Evolutionary conservation across 148 eudicot genomes (phyloP).

Genomic region (Cornus florida): DNA sequence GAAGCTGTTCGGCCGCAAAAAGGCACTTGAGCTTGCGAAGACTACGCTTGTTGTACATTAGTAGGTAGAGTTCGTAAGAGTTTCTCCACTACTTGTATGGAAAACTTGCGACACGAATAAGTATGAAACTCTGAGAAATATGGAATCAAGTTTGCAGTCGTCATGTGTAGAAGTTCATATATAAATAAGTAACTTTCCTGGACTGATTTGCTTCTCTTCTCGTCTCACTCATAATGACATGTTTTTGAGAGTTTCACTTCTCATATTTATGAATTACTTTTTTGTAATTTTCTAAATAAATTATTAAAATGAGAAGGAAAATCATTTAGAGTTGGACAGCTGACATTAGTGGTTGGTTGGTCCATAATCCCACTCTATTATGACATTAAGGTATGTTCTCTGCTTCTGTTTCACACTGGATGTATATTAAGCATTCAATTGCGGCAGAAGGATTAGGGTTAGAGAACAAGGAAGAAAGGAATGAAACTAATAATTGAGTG

Average conservation of each 20-base stretch:
- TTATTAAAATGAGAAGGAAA: too few relatives aligned
- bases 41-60: conserved; percentile 58
- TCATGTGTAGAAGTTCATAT: not conserved
- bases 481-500: not conserved
- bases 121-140: not conserved
- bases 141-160: not conserved
- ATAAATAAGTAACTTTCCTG: not conserved
- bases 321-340: too few relatives aligned
- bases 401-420: too few relatives aligned
- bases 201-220: not conserved
- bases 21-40: conserved; percentile 77
- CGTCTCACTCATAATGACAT: too few relatives aligned
- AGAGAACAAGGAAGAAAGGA: too few relatives aligned
- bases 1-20: conserved; percentile 70
- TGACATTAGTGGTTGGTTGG: too few relatives aligned
- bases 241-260: too few relatives aligned
- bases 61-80: conserved; percentile 4
- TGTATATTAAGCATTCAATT: too few relatives aligned
- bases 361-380: too few relatives aligned
- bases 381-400: too few relatives aligned
- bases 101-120: not conserved
- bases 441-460: too few relatives aligned
- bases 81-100: not conserved
- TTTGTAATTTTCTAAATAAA: not conserved
- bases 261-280: not conserved